Evolutionary conservation across 2,329 filamentous ascomycete genomes (phyloP).

Genomic region (Penicillium sp.): DNA sequence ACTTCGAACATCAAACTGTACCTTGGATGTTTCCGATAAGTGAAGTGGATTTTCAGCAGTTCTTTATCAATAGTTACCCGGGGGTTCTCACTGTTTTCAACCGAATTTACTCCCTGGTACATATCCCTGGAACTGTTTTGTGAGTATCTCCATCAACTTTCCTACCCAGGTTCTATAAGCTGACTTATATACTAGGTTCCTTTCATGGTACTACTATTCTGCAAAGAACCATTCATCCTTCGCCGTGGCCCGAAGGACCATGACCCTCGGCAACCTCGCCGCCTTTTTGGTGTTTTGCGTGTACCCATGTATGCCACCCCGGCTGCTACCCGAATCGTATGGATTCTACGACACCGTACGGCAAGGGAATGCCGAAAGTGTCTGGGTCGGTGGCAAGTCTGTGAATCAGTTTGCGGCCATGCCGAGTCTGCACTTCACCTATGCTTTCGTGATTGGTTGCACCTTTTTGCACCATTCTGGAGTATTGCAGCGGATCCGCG

Average conservation of each 20-base stretch:
- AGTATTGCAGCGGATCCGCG: conserved; percentile 48
- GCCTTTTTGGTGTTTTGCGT: conserved; percentile 65
- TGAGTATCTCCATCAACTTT: conserved; percentile 39
- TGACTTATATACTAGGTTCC: conserved; percentile 30
- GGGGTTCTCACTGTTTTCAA: conserved; percentile 50
- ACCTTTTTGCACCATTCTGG: conserved; percentile 58
- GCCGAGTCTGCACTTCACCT: conserved; percentile 61
- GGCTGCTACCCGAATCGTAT: conserved; percentile 61
- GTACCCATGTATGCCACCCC: conserved; percentile 66
- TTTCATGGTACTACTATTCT: conserved; percentile 47
- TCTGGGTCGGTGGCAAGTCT: conserved; percentile 59
- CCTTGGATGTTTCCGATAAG: conserved; percentile 43
- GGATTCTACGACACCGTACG: conserved; percentile 66
- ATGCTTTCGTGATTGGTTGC: conserved; percentile 57
- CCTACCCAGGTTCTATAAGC: not conserved
- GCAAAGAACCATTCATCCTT: conserved; percentile 48
- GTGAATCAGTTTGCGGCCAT: conserved; percentile 62
- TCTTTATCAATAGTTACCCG: conserved; percentile 47
- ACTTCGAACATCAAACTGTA: conserved; percentile 45
- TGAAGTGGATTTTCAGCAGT: conserved; percentile 50
- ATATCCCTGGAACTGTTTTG: conserved; percentile 55
- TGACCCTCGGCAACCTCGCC: conserved; percentile 63
- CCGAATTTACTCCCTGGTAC: conserved; percentile 53
- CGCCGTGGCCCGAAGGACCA: conserved; percentile 59
- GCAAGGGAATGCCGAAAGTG: conserved; percentile 54